Conservation (phyloP, 257 asterid genomes). For the Prunella vulgaris region DNA sequence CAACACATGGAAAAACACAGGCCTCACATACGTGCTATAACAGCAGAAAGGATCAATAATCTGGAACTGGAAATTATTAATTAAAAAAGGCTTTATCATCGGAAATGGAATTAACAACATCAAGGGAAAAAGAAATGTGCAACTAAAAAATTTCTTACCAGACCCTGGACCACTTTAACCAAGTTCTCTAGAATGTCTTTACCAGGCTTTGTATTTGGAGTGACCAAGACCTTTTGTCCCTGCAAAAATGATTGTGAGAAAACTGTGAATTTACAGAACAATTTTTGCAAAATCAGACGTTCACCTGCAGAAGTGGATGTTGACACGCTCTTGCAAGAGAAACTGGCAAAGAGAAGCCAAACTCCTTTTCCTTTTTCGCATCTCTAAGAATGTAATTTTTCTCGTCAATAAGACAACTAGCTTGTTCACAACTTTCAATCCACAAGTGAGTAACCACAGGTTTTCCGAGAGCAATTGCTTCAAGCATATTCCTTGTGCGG, state of each 20-base stretch:
- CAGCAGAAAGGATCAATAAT: too few relatives aligned
- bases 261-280: slow-evolving; percentile 8
- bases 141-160: slow-evolving; percentile 44
- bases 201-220: slow-evolving; percentile 95
- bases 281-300: not conserved
- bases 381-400: slow-evolving; percentile 77
- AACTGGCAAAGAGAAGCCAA: slow-evolving; percentile 78
- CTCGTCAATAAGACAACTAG: slow-evolving; percentile 77
- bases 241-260: slow-evolving; percentile 40
- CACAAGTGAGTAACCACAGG: slow-evolving; percentile 85
- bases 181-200: slow-evolving; percentile 64
- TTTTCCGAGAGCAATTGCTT: slow-evolving; percentile 91
- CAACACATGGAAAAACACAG: too few relatives aligned
- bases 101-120: too few relatives aligned
- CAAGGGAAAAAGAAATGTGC: slow-evolving; percentile 5
- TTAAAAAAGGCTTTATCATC: too few relatives aligned
- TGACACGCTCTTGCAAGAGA: slow-evolving; percentile 73
- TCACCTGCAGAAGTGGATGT: slow-evolving; percentile 82
- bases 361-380: slow-evolving; percentile 75
- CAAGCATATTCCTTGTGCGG: slow-evolving; percentile 91
- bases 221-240: slow-evolving; percentile 76
- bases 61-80: too few relatives aligned
- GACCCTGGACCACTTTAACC: slow-evolving; percentile 86
- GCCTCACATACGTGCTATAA: too few relatives aligned
- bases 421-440: slow-evolving; percentile 91